phyloP scores from a whole-genome alignment of 2,329 filamentous ascomycete genomes.

The Apiospora pterosperma region DNA sequence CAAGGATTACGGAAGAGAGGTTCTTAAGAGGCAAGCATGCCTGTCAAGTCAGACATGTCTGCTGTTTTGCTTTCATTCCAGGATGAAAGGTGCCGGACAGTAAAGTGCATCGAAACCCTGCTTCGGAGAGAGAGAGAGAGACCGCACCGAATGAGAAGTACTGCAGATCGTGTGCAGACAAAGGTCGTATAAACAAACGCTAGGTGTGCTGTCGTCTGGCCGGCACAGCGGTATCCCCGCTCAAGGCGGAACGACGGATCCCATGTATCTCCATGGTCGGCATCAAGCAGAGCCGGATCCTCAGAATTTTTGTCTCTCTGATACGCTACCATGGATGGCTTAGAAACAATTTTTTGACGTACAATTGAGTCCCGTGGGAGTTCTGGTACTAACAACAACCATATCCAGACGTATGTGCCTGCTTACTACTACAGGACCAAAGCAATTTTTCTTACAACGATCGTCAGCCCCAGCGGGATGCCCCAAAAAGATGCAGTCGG shows the following conservation, averaged over 20 bases:
- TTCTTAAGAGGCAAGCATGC: background rate
- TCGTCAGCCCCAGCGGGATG: background rate
- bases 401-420: too few species aligned
- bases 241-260: background rate
- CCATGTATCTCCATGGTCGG: background rate
- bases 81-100: background rate
- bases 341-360: background rate
- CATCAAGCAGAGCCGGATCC: background rate
- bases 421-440: too few species aligned
- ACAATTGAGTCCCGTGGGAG: background rate
- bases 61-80: background rate
- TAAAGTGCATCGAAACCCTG: background rate
- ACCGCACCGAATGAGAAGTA: background rate
- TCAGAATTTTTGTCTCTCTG: background rate
- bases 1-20: background rate
- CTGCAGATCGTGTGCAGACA: background rate
- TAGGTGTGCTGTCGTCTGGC: background rate
- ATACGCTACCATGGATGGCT: background rate
- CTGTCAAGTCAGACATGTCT: background rate
- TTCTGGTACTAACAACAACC: background rate
- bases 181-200: background rate
- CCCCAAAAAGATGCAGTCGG: background rate
- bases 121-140: background rate
- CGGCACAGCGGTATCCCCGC: background rate
- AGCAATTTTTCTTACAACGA: background rate